Base-by-base conservation (phyloP, 2,329 filamentous ascomycete species). In the Cordyceps cicadae region DNA sequence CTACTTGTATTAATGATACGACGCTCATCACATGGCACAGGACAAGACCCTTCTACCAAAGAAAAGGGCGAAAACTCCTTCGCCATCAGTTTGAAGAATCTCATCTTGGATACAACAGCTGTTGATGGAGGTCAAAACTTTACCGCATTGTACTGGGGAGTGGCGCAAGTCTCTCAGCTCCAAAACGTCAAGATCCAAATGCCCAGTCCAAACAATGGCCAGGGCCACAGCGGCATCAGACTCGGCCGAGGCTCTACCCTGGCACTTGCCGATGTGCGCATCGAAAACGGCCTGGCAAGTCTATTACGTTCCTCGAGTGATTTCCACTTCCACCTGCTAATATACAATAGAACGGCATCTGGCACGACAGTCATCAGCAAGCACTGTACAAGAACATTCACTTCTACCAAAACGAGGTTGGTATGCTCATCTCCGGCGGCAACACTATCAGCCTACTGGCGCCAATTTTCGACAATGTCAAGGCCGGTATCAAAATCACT, bases 161-260 rank as follows among this genome's bases (percentile, higher is more conserved):
- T 79, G n/a, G 76, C 76, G 2, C 75, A 78, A 62, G 75, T 62
- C 17, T 70, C 73, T 0, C 73, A 77, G 52, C 68, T 77, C 7
- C 74, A 76, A 51, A 78, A 79, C 59, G 66, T 78, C 62, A 74
- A 70, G 61, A 78, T 79, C 53, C 68, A 62, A 19, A 76, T 79
- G 75, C 65, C 75, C 2, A 61, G 60, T 1, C 72, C 75, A 0
- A 64, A 59, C 43, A 71, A 72, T 48, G 71, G 71, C 34, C 65
- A 68, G 1, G 75, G 76, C 1, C 76, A 79, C 63, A 74, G 71
- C 3, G 76, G 76, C 34, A 77, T 79, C 51, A 63, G 62, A 2
- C 71, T 78, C 24, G 71, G 71, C 1, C 68, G 74, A 19, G 76
- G 76, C 3, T 78, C 76, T 17, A 77, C 75, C 2, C 68, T 78